A percentile compares a stretch with the other conserved stretches of the same genome.
These are phyloP conservation scores for Arctium lappa DNA, from an alignment of 129 eudicot species.

Conservation along the genomic window DNA sequence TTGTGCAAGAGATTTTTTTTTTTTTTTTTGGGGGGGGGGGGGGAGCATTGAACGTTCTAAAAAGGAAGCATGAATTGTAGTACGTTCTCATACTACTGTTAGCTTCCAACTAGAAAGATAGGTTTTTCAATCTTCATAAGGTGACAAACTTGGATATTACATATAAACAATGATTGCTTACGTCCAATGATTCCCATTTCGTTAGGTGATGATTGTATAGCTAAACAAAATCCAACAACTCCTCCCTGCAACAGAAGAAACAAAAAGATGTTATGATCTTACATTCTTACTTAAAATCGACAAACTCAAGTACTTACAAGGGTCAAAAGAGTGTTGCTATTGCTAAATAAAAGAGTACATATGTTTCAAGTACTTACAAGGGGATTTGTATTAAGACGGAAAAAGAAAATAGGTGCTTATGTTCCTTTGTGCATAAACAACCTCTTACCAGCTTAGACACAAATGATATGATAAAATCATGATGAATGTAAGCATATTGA, in stretches of 20 bases:
- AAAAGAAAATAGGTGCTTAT: not conserved
- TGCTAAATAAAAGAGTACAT: conserved; percentile 7
- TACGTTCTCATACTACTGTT: not conserved
- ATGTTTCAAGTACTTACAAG: not conserved
- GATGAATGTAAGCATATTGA: not conserved
- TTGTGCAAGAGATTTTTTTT: not conserved
- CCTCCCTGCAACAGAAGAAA: conserved; percentile 65
- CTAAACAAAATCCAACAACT: conserved; percentile 82
- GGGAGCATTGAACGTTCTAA: not conserved
- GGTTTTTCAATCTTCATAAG: not conserved
- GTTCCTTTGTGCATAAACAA: not conserved
- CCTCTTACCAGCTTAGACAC: not conserved
- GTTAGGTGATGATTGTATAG: conserved; percentile 52
- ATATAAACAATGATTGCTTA: conserved; percentile 34
- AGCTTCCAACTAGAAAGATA: too few species aligned
- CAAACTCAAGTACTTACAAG: not conserved
- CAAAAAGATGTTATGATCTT: not conserved
- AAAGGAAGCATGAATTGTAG: not conserved
- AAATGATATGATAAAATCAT: not conserved
- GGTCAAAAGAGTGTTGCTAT: not conserved
- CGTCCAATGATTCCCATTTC: conserved; percentile 87
- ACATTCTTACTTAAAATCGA: not conserved
- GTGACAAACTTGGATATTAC: not conserved
- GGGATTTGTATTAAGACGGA: not conserved
- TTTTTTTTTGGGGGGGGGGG: too few species aligned